Conservation (phyloP, 768 basidiomycete genomes). For the Mycena vitilis region DNA sequence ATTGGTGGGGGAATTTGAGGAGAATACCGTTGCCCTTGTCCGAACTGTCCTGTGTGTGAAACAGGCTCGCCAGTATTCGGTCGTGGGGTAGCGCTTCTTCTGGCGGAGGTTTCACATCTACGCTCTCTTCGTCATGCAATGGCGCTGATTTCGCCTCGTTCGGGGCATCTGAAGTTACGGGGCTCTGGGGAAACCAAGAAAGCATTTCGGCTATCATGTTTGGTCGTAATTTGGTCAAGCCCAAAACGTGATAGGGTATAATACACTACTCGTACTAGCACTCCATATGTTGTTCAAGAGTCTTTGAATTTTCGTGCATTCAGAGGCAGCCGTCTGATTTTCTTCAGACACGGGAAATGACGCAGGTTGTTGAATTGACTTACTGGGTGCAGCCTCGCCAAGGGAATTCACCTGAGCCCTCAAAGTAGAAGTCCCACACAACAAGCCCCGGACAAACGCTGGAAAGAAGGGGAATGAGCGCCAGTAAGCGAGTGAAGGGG, state of each 20-base stretch:
- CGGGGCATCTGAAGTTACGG: conserved; percentile 13
- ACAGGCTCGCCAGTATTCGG: conserved; percentile 29
- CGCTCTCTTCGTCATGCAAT: neutral
- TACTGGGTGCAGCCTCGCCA: conserved; percentile 51
- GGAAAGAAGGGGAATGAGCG: neutral
- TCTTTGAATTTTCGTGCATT: neutral
- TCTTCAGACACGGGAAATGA: neutral
- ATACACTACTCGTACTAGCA: too few species aligned
- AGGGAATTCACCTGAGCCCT: conserved; percentile 50
- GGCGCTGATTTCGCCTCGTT: neutral
- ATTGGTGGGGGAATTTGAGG: conserved; percentile 19
- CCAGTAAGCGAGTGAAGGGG: too few species aligned
- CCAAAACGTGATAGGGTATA: too few species aligned
- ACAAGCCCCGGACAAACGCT: conserved; percentile 57
- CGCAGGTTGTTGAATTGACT: conserved; percentile 23
- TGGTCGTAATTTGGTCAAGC: too few species aligned
- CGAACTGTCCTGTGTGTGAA: neutral
- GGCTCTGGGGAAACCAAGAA: conserved; percentile 31
- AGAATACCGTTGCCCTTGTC: conserved; percentile 22
- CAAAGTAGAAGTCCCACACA: conserved; percentile 52
- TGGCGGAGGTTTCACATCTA: neutral
- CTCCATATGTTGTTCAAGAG: too few species aligned
- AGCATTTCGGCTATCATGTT: conserved; percentile 10
- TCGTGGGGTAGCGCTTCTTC: conserved; percentile 23
- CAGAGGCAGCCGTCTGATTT: conserved; percentile 38